Conservation (phyloP, 345 rosid species). For the Salix arbutifolia region DNA sequence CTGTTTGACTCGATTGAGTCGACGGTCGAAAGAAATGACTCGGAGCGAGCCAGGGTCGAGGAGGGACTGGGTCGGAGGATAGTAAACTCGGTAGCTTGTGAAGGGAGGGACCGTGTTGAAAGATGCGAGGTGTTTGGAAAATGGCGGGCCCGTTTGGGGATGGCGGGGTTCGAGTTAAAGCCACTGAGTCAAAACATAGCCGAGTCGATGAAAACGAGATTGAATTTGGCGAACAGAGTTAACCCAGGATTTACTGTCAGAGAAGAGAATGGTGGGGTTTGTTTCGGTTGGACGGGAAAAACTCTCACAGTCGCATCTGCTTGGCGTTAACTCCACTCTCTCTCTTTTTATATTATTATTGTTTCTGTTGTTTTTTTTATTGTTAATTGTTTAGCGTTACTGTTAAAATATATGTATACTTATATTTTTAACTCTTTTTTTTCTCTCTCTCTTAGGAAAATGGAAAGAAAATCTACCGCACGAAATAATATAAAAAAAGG, state of each 20-base stretch:
- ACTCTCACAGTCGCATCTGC: slow-evolving; percentile 92
- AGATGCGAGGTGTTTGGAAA: slow-evolving; percentile 95
- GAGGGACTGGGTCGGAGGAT: slow-evolving; percentile 65
- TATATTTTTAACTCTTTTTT: not conserved
- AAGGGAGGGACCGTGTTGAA: slow-evolving; percentile 76
- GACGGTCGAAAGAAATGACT: slow-evolving; percentile 35
- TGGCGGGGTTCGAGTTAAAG: slow-evolving; percentile 82
- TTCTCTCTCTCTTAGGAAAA: not conserved
- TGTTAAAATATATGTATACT: not conserved
- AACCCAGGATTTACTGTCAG: slow-evolving; percentile 70
- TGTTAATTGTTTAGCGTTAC: slow-evolving; percentile 28
- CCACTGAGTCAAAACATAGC: slow-evolving; percentile 49
- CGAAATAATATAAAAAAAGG: slow-evolving; percentile 26
- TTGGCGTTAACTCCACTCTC: slow-evolving; percentile 68
- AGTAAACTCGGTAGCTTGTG: slow-evolving; percentile 75
- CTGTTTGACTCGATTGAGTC: slow-evolving; percentile 77
- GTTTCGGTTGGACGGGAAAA: slow-evolving; percentile 88
- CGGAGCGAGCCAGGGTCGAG: slow-evolving; percentile 52
- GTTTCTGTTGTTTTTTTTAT: slow-evolving; percentile 10
- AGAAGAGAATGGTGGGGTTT: slow-evolving; percentile 75
- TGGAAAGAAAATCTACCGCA: slow-evolving; percentile 19
- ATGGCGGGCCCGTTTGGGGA: slow-evolving; percentile 90
- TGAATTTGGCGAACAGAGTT: slow-evolving; percentile 40
- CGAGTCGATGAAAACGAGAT: slow-evolving; percentile 54
- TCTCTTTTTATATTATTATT: not conserved